These are phyloP conservation scores for Paecilomyces fulvus DNA, from an alignment of 2,329 filamentous ascomycete genomes.

Conservation along the genomic window DNA sequence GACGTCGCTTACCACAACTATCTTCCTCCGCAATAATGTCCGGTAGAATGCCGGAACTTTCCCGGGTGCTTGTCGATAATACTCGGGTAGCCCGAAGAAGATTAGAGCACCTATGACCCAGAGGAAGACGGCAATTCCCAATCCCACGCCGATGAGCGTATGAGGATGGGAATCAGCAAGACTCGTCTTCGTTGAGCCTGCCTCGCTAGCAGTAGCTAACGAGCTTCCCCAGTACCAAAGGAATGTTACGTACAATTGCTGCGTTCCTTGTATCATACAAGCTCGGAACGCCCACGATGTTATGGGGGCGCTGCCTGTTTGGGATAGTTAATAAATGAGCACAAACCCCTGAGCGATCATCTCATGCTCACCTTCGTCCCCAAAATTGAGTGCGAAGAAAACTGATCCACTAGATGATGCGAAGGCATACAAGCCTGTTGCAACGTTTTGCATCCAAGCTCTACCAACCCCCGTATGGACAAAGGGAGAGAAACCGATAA, in stretches of 20 bases:
- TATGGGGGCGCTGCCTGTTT: slow-evolving; percentile 40
- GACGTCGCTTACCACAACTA: slow-evolving; percentile 21
- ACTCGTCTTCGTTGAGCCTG: slow-evolving; percentile 3
- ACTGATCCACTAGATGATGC: slow-evolving; percentile 51
- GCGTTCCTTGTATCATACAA: slow-evolving; percentile 52
- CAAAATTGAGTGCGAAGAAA: slow-evolving; percentile 56
- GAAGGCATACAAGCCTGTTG: slow-evolving; percentile 49
- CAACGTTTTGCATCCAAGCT: slow-evolving; percentile 47
- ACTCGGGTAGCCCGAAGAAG: slow-evolving; percentile 48
- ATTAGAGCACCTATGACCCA: slow-evolving; percentile 42
- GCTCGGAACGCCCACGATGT: slow-evolving; percentile 54
- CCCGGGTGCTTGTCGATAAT: slow-evolving; percentile 51
- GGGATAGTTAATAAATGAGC: background rate
- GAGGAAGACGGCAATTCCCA: slow-evolving; percentile 44
- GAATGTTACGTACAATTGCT: slow-evolving; percentile 51
- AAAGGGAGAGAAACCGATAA: slow-evolving; percentile 42
- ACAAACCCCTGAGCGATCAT: background rate
- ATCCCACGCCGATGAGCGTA: slow-evolving; percentile 12
- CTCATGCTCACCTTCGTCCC: slow-evolving; percentile 40
- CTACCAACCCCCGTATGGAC: slow-evolving; percentile 22
- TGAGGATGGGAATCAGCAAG: slow-evolving; percentile 8
- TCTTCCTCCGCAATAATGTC: slow-evolving; percentile 47
- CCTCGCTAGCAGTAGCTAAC: slow-evolving; percentile 3
- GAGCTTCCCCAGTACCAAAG: slow-evolving; percentile 56
- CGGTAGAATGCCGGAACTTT: slow-evolving; percentile 50